Evolutionary conservation across 345 rosid genomes (phyloP), one percentile per base, ranked within the genome.

Genomic region (Mangifera indica): DNA sequence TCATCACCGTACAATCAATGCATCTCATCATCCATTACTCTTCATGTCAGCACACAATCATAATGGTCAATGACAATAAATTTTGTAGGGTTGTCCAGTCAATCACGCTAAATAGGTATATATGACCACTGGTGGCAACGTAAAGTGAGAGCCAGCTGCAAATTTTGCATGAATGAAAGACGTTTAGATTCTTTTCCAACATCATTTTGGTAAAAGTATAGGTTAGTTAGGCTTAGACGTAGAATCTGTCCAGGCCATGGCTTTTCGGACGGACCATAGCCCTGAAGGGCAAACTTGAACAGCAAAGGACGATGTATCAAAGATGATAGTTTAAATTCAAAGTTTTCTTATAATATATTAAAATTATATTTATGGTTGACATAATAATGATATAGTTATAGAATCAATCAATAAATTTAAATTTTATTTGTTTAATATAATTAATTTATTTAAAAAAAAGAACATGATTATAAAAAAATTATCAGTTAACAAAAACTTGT

Each of bases 51-150:
- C 15, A 49, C 15, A 49, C 18, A 18, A 13, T 49, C 52, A 15
- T 24, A 76, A 60, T 12, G 67, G 59, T 34, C 40, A 34, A 34
- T 4, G 7, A 13, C 9, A 48, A 12, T 60, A 63, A 55, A 63
- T 7, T 11, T 58, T 10, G 8, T 26, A 9, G 49, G 6, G 59
- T 58, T 69, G 56, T 58, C 61, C 42, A 12, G 65, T 63, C 79
- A 74, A 52, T 63, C 77, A 63, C 72, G 66, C 69, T 55, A 58
- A 37, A 13, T 62, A 64, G 21, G 62, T 32, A 63, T 29, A 1
- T 29, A 29, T 67, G 71, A 44, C 76, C 29, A 64, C 49, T 45
- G 46, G 15, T n/a, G 51, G 42, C 48, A 21, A 45, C 29, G 69
- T 37, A 70, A 65, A 7, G 0, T 8, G 14, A 24, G 24, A 22